Evolutionary conservation across 2,329 filamentous ascomycete species (phyloP).

Genomic region (Botrytis fragariae): DNA sequence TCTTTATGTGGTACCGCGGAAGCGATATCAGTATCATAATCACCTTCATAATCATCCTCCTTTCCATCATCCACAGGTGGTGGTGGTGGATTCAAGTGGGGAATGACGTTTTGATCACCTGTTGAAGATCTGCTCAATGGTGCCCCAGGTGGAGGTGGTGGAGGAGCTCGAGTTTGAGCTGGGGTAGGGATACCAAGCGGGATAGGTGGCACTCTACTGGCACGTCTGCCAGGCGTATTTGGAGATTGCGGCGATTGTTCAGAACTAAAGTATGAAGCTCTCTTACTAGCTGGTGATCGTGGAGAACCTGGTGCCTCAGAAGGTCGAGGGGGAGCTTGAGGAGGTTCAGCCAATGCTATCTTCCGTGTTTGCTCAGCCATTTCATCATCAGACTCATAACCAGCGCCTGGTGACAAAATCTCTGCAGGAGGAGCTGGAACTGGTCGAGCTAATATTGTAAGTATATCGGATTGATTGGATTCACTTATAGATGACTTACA

Average conservation of each 20-base stretch:
- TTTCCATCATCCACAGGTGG: constrained; percentile 70
- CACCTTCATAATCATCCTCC: constrained; percentile 91
- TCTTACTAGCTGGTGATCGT: constrained; percentile 43
- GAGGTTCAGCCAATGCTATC: constrained; percentile 43
- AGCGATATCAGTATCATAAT: constrained; percentile 96
- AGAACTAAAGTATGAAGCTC: constrained; percentile 40
- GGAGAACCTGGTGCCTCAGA: constrained; percentile 42
- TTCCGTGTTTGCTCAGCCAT: constrained; percentile 56
- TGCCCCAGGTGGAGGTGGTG: constrained; percentile 61
- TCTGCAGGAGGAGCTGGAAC: constrained; percentile 53
- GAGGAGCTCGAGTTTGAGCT: constrained; percentile 59
- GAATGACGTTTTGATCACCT: constrained; percentile 49
- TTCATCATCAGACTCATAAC: constrained; percentile 88
- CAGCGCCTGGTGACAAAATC: constrained; percentile 65
- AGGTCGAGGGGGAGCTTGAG: constrained; percentile 47
- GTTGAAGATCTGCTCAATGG: constrained; percentile 58
- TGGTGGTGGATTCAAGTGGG: constrained; percentile 45
- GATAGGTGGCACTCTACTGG: constrained; percentile 59
- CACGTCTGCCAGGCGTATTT: constrained; percentile 51
- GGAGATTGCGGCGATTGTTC: constrained; percentile 39
- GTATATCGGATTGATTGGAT: constrained; percentile 24
- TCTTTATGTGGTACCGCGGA: constrained; percentile 94
- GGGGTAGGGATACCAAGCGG: constrained; percentile 50
- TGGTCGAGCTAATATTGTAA: constrained; percentile 57
- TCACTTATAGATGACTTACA: constrained; percentile 49